Conservation (phyloP, 139 green algal species). For the Chlamydomonas schloesseri region DNA sequence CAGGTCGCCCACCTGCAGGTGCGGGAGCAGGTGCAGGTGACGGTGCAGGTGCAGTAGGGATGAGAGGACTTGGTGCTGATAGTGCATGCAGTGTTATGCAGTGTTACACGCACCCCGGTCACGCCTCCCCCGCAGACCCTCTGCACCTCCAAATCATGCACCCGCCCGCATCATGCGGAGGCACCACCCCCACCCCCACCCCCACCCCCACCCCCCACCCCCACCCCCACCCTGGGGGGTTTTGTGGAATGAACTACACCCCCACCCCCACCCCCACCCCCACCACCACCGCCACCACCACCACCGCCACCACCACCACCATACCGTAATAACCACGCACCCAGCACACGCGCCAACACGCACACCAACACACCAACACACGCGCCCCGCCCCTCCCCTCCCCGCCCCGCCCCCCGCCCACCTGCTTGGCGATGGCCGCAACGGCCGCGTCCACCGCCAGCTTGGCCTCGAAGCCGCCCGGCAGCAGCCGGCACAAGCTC, state of each 20-base stretch:
- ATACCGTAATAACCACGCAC: too few relatives aligned
- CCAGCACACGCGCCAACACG: background rate
- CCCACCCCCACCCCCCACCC: too few relatives aligned
- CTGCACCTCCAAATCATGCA: too few relatives aligned
- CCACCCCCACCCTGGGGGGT: too few relatives aligned
- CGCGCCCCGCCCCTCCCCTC: background rate
- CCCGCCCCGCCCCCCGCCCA: background rate
- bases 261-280: too few relatives aligned
- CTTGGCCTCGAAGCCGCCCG: constrained; percentile 80
- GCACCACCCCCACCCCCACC: too few relatives aligned
- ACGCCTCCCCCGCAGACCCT: too few relatives aligned
- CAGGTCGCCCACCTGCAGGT: constrained; percentile 69
- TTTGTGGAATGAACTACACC: too few relatives aligned
- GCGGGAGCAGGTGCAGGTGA: background rate
- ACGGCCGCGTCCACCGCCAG: constrained; percentile 82
- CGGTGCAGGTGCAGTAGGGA: background rate
- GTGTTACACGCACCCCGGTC: background rate
- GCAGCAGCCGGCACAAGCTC: constrained; percentile 75
- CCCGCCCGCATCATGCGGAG: too few relatives aligned
- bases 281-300: background rate
- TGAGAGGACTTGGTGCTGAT: too few relatives aligned
- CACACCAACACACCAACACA: too few relatives aligned
- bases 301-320: background rate
- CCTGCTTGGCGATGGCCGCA: constrained; percentile 57
- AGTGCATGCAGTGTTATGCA: background rate